Evolutionary conservation across 1,284 basidiomycete genomes (phyloP), one percentile per base, ranked within the genome.

Genomic region (Exobasidium cylindrosporum): DNA sequence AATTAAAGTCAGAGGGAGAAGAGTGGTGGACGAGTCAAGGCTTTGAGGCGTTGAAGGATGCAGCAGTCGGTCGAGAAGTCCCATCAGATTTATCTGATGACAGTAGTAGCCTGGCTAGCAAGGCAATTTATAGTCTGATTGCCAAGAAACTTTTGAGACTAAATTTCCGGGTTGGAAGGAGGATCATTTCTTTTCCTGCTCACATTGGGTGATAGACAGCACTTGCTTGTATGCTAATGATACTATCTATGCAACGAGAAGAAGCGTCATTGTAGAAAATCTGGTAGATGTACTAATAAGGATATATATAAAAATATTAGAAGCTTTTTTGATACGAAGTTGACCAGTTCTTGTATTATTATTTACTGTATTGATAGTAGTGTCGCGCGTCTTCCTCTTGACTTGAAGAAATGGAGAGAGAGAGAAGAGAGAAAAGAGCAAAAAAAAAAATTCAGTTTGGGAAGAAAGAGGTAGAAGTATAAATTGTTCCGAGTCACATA

Each of bases 101-200:
- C 47, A 57, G 69, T 28, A 62, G 63, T 11, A 31, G 64, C 28
- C 60, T 78, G 45, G 73, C 73, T 3, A 68, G 69, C n/a, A 72
- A 75, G 28, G 70, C 74, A 0, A 70, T 76, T 11, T 78, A 78
- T 52, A 70, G 66, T 17, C 68, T 78, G 61, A 71, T 77, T 10
- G 74, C 76, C 5, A 76, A 77, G 58, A 67, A 73, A 57, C 59
- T 77, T 23, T 65, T 78, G 44, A 55, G 64, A 26, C 4, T 50
- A 6, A 14, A 28, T 13, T 50, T 50, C 47, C 17, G 26, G 3
- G 21, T 6, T 14, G 21, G 21, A 50, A 50, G 26, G 26, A 21
- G 47, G 14, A 26, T 50, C 5, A 24, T 28, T 14, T 4, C n/a
- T 14, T 50, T 50, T 28, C 21, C 47, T 24, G 47, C 47, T 50